Percentiles rank a stretch among this genome's conserved stretches.
These are phyloP conservation scores for Phytopythium oedochilum DNA, from an alignment of 352 stramenopile species.

Conservation along the genomic window DNA sequence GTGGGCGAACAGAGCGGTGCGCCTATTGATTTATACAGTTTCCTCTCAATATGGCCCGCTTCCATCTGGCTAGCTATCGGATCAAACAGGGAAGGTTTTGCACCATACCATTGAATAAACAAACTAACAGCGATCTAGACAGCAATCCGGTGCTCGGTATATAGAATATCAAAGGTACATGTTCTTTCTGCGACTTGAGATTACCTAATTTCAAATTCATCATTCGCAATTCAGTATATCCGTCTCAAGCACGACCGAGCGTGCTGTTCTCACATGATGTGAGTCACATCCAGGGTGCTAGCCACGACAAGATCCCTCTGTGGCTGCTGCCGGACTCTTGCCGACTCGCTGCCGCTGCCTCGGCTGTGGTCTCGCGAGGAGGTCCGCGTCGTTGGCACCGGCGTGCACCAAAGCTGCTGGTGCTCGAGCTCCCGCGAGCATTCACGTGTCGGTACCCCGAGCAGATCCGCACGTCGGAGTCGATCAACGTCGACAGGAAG, in stretches of 20 bases:
- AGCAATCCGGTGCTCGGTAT: no score
- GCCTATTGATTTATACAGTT: neutral
- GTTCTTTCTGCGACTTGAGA: neutral
- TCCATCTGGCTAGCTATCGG: no score
- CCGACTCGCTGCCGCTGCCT: neutral
- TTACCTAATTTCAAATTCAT: no score
- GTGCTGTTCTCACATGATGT: no score
- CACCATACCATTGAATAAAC: no score
- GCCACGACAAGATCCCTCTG: neutral
- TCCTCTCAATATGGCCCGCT: no score
- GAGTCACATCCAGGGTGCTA: neutral
- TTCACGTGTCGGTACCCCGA: slow-evolving; percentile 17
- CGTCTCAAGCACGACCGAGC: no score
- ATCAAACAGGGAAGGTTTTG: no score
- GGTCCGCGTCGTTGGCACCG: slow-evolving; percentile 25
- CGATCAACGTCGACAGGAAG: slow-evolving; percentile 23
- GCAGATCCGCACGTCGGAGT: slow-evolving; percentile 22
- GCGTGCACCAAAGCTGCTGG: slow-evolving; percentile 6
- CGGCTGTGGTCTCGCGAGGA: neutral
- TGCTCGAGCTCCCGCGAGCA: neutral
- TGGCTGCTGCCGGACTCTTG: neutral
- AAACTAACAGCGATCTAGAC: no score
- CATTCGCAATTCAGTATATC: no score
- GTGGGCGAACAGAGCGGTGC: no score
- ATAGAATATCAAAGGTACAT: neutral